Percentiles rank a stretch among this genome's conserved stretches.
Conservation (phyloP, 805 yeast genomes). For the Candida xyloterini region DNA sequence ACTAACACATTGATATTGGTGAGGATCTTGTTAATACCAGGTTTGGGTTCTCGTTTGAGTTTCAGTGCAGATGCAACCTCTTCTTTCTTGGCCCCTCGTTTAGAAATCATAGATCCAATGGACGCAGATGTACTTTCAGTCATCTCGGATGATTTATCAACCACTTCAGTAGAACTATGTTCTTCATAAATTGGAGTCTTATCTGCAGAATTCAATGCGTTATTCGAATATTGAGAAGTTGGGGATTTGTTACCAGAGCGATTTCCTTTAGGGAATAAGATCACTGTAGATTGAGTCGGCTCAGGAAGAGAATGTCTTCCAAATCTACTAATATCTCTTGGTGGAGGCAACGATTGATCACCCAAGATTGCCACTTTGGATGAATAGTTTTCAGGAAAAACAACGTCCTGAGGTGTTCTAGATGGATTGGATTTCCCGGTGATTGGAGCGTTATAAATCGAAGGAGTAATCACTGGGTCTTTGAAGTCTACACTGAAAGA, state of each 20-base stretch:
- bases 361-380: conserved; percentile 30
- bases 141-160: conserved; percentile 8
- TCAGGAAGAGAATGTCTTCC: conserved; percentile 9
- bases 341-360: conserved; percentile 31
- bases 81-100: conserved; percentile 11
- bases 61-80: conserved; percentile 16
- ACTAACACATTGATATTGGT: conserved; percentile 89
- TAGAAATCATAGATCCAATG: not conserved
- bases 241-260: conserved; percentile 22
- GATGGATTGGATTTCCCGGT: conserved; percentile 13
- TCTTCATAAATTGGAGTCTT: conserved; percentile 5
- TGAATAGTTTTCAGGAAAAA: conserved; percentile 9
- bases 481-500: conserved; percentile 8
- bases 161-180: not conserved
- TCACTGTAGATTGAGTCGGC: conserved; percentile 38
- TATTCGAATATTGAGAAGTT: not conserved
- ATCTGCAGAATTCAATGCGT: not conserved
- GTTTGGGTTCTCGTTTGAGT: conserved; percentile 24
- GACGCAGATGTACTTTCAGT: conserved; percentile 6
- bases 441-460: conserved; percentile 7
- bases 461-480: conserved; percentile 11
- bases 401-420: conserved; percentile 14
- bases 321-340: conserved; percentile 24
- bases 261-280: conserved; percentile 45
- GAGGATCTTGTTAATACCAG: conserved; percentile 60